Evolutionary conservation across 768 basidiomycete species (phyloP).

Genomic region (Gloeophyllum trabeum): DNA sequence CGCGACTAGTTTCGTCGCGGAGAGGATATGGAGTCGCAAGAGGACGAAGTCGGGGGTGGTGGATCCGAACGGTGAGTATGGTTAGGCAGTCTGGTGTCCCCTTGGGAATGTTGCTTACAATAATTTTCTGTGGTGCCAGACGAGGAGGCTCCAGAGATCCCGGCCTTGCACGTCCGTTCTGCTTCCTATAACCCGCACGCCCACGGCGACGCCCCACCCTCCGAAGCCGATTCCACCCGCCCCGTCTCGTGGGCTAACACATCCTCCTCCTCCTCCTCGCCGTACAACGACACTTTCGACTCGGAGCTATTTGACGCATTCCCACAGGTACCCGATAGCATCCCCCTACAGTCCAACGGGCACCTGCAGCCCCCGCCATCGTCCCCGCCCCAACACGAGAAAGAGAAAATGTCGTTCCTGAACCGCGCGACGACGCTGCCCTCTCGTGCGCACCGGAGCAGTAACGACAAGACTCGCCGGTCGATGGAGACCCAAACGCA

Average conservation of each 20-base stretch:
- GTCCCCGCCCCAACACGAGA: neutral
- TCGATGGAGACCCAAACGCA: neutral
- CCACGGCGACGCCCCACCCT: conserved; percentile 6
- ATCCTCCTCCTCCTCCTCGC: conserved; percentile 29
- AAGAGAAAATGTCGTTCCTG: neutral
- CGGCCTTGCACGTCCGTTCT: conserved; percentile 19
- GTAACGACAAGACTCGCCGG: neutral
- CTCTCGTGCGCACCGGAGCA: too few relatives aligned
- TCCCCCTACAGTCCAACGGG: conserved; percentile 21
- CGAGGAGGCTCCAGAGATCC: conserved; percentile 25
- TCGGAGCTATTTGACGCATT: conserved; percentile 58
- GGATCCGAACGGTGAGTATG: conserved; percentile 17
- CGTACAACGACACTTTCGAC: conserved; percentile 38
- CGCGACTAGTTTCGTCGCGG: conserved; percentile 49
- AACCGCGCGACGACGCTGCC: neutral
- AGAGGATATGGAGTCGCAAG: conserved; percentile 44
- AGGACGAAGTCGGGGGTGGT: conserved; percentile 33
- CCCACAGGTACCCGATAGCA: conserved; percentile 51
- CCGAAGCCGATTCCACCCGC: too few relatives aligned
- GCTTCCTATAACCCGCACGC: conserved; percentile 6
- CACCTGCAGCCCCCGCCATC: conserved; percentile 7
- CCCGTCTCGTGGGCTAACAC: conserved; percentile 33
- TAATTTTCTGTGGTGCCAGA: too few relatives aligned
- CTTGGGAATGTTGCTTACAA: too few relatives aligned
- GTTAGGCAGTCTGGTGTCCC: neutral